Evolutionary conservation across 306 rosid species (phyloP), one percentile per base, ranked within the genome.

Genomic region (Carpinus fangiana): DNA sequence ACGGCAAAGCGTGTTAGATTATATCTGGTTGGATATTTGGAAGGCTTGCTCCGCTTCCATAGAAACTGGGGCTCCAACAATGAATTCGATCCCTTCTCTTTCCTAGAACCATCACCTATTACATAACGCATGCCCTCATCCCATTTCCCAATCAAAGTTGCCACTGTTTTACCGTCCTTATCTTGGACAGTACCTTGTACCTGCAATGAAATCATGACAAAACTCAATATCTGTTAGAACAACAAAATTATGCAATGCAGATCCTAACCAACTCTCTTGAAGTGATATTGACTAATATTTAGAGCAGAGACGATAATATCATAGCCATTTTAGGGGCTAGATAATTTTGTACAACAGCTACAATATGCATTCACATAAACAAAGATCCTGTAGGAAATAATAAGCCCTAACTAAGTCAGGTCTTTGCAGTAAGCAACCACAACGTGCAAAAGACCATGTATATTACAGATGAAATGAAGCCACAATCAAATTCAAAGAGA

Each of bases 71-170:
- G 76, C 75, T 95, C 91, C 7, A 95, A 85, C 56, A 86, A 72
- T 45, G 76, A 75, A 59, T 86, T 86, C 0, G 83, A 80, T 70
- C 90, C 91, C 85, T 92, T 91, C 79, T 90, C 96, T 78, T 90
- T 95, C 34, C 86, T 82, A 8, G 90, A 77, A 79, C 80, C 82
- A 78, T 87, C 97, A 66, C 96, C 98, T 54, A 53, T 71, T 77
- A 86, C 80, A 47, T 79, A 95, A 79, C 87, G 88, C 87, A 95
- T 82, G 76, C 93, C 89, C 80, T 93, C 99, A 74, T 95, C 96
- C 98, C 99, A 95, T 83, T 91, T 95, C 60, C 99, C 99, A 82
- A 90, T 85, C 50, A 95, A 9, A 8, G 93, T 92, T 47, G 98
- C 97, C 73, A 69, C 84, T 34, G 90, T 87, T 87, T 26, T 91